Percentiles rank a stretch among this genome's conserved stretches.
phyloP scores from a whole-genome alignment of 495 filamentous ascomycete genomes.

The Aspergillus affinis region DNA sequence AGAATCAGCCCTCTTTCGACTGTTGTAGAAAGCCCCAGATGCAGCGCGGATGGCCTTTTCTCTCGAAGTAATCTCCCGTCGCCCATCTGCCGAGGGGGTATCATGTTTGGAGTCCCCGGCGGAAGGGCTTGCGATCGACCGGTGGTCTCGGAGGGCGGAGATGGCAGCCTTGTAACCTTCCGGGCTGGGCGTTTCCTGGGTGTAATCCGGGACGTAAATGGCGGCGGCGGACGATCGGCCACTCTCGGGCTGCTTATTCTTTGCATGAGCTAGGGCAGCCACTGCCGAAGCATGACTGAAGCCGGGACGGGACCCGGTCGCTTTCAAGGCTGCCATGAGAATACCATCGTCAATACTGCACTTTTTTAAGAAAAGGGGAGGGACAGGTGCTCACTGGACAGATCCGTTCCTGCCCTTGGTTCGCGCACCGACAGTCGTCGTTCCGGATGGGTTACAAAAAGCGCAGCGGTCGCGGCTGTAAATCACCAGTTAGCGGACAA shows the following conservation, averaged over 20 bases:
- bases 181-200: conserved; percentile 54
- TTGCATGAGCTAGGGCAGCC: conserved; percentile 72
- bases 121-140: conserved; percentile 18
- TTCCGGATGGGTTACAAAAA: conserved; percentile 49
- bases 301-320: conserved; percentile 65
- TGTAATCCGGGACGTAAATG: conserved; percentile 65
- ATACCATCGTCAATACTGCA: background rate
- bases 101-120: conserved; percentile 14
- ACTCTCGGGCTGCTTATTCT: conserved; percentile 58
- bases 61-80: conserved; percentile 56
- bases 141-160: conserved; percentile 62
- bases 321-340: conserved; percentile 50
- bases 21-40: conserved; percentile 65
- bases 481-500: background rate
- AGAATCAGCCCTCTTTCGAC: conserved; percentile 66
- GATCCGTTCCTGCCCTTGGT: conserved; percentile 26
- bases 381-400: conserved; percentile 25
- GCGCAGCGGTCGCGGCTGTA: conserved; percentile 52
- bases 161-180: conserved; percentile 73
- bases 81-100: conserved; percentile 33
- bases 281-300: conserved; percentile 69
- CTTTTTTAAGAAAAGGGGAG: conserved; percentile 11
- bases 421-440: conserved; percentile 38
- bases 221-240: conserved; percentile 62
- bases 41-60: conserved; percentile 69